Conservation (phyloP, 805 yeast species). For the Nakazawaea molendinolei region DNA sequence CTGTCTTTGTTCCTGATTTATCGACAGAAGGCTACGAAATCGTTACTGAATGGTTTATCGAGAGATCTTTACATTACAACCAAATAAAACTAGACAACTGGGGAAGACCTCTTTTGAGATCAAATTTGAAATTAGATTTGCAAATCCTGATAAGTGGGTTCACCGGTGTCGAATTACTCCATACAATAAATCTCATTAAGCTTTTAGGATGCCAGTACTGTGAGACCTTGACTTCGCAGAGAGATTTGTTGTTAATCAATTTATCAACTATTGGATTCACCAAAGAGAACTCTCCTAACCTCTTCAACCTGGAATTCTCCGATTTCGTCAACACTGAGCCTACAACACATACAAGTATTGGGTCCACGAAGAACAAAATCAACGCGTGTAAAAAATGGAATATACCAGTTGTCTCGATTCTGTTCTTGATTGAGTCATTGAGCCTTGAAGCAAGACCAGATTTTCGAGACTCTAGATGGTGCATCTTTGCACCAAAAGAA, state of each 20-base stretch:
- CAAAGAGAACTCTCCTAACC: constrained; percentile 31
- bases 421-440: constrained; percentile 47
- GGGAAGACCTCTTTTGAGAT: constrained; percentile 40
- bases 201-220: constrained; percentile 45
- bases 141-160: constrained; percentile 49
- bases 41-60: constrained; percentile 78
- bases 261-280: constrained; percentile 38
- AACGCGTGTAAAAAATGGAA: constrained; percentile 51
- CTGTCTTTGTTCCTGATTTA: background rate
- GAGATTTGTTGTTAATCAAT: constrained; percentile 55
- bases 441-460: constrained; percentile 32
- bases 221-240: constrained; percentile 38
- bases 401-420: constrained; percentile 51
- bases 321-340: constrained; percentile 17
- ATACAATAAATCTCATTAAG: constrained; percentile 55
- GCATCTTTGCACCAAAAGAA: constrained; percentile 43
- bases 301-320: constrained; percentile 30
- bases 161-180: constrained; percentile 69
- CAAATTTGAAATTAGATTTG: constrained; percentile 22
- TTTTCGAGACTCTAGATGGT: constrained; percentile 43
- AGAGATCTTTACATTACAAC: constrained; percentile 59
- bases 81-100: constrained; percentile 48
- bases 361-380: constrained; percentile 46
- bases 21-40: constrained; percentile 22
- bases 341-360: constrained; percentile 22